phyloP scores from a whole-genome alignment of 306 rosid species.

The Fagus sylvatica region DNA sequence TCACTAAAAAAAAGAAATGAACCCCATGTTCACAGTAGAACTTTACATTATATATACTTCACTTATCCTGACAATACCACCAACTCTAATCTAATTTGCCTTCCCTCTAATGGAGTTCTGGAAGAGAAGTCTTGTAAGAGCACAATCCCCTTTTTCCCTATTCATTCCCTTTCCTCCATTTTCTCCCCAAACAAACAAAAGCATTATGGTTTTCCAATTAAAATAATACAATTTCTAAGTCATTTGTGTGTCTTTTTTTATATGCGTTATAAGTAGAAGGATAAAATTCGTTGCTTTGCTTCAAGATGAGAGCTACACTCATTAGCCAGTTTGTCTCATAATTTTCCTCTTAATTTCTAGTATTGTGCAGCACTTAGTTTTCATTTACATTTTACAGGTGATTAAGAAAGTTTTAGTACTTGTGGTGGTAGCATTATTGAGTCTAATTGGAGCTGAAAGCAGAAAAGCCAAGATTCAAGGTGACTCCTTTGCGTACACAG shows the following conservation, averaged over 20 bases:
- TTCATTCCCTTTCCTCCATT: constrained; percentile 5
- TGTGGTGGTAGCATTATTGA: constrained; percentile 23
- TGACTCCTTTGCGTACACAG: constrained; percentile 45
- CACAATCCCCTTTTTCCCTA: not conserved
- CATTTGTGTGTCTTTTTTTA: no score
- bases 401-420: constrained; percentile 8
- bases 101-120: constrained; percentile 17
- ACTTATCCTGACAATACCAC: constrained; percentile 3
- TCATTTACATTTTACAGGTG: constrained; percentile 26
- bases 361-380: no score
- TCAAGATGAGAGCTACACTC: not conserved
- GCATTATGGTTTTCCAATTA: not conserved
- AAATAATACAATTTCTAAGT: no score
- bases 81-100: constrained; percentile 10
- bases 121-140: constrained; percentile 8
- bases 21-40: not conserved
- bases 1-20: not conserved
- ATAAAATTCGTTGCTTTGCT: not conserved
- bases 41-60: constrained; percentile 12
- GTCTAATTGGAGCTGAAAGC: constrained; percentile 44
- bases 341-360: no score
- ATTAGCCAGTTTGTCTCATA: no score
- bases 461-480: constrained; percentile 24
- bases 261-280: no score
- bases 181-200: not conserved